phyloP scores from a whole-genome alignment of 441 rosid species.

The Adansonia grandidieri region DNA sequence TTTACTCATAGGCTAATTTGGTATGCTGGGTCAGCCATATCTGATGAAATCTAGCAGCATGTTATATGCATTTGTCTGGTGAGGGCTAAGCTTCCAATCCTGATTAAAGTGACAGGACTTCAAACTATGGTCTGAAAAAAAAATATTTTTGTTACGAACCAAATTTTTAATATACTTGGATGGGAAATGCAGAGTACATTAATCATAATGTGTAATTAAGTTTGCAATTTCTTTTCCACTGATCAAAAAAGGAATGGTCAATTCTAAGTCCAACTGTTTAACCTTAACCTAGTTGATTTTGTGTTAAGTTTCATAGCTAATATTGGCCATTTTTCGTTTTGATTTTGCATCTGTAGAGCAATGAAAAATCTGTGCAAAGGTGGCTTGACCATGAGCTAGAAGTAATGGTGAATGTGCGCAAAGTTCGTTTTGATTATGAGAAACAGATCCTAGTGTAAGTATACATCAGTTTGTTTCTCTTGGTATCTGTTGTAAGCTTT shows the following conservation, averaged over 20 bases:
- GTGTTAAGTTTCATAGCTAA: slow-evolving; percentile 22
- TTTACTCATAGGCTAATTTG: slow-evolving; percentile 6
- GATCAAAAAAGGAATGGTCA: slow-evolving; percentile 2
- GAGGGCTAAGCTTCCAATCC: slow-evolving; percentile 22
- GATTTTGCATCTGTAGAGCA: slow-evolving; percentile 41
- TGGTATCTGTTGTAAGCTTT: slow-evolving; percentile 12
- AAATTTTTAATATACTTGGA: neutral
- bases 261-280: slow-evolving; percentile 1
- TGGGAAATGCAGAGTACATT: neutral
- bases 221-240: slow-evolving; percentile 15
- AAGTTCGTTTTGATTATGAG: slow-evolving; percentile 61
- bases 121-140: slow-evolving; percentile 15
- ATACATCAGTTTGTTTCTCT: slow-evolving; percentile 26
- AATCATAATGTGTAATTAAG: neutral
- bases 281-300: slow-evolving; percentile 17
- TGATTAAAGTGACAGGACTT: slow-evolving; percentile 21
- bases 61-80: slow-evolving; percentile 9
- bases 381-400: slow-evolving; percentile 70
- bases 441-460: slow-evolving; percentile 75
- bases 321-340: slow-evolving; percentile 17
- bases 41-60: slow-evolving; percentile 13
- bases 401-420: slow-evolving; percentile 58
- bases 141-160: neutral
- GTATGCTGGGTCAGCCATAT: slow-evolving; percentile 17
- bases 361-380: slow-evolving; percentile 53